Evolutionary conservation across 176 grass and related monocot species (phyloP), one percentile per base, ranked within the genome.

Genomic region (Guadua angustifolia): DNA sequence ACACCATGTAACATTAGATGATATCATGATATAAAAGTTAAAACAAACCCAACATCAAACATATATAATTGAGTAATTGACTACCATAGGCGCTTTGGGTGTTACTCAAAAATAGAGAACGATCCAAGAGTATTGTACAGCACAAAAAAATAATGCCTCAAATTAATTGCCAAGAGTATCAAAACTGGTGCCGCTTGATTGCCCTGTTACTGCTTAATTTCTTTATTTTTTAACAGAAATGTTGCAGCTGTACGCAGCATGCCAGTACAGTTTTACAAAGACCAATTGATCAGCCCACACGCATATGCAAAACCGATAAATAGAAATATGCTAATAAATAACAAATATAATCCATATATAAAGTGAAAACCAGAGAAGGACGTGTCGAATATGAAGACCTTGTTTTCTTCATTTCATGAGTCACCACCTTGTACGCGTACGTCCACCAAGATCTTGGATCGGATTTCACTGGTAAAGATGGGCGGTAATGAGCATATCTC

Each of bases 371-470:
- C 68, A 45, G n/a, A 89, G 44, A 92, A 82, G 56, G 83, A 68
- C 42, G 39, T 57, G 18, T 11, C 74, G 24, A 18, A 60, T 24
- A 53, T 77, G 55, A 26, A 73, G 82, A 94, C 95, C 91, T 98
- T 73, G 95, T 83, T 92, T 93, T 98, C 89, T 95, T 95, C 69
- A 83, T 88, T 85, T 98, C 93, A 53, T 93, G 83, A 80, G 74
- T 92, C 39, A 98, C 85, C 84, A 93, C 91, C 74, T 89, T 93
- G 81, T 83, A 98, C 42, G 90, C 91, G 74, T 95, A 98, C 80
- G 89, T 95, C 95, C 95, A 95, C 95, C 95, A 98, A 77, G 90
- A 86, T 52, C 72, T 89, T 51, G 93, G 93, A 85, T 95, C 87
- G 8, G 79, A 91, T 82, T 95, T 95, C 79, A 98, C 80, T 73